Percentiles rank a stretch among this genome's conserved stretches.
Conservation (phyloP, 257 asterid genomes). For the Penstemon newberryi region DNA sequence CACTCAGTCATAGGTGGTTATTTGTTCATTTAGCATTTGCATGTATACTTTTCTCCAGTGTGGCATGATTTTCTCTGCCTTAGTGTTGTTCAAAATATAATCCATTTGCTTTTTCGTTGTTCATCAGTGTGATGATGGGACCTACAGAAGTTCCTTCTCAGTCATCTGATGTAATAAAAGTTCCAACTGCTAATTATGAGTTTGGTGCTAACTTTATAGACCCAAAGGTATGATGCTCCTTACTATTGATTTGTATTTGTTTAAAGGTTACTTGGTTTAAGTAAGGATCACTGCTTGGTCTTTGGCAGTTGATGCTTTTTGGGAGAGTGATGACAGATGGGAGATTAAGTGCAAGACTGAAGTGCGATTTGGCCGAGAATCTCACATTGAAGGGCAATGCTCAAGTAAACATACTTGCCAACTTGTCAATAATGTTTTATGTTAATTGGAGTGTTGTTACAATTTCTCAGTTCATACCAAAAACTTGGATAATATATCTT, state of each 20-base stretch:
- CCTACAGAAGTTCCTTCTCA: conserved; percentile 87
- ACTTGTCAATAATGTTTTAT: conserved; percentile 12
- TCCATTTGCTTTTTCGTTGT: conserved; percentile 16
- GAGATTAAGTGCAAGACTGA: conserved; percentile 86
- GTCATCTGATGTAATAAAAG: conserved; percentile 79
- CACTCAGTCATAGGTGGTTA: conserved; percentile 90
- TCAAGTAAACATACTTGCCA: conserved; percentile 57
- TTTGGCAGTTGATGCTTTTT: conserved; percentile 80
- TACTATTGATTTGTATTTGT: conserved; percentile 18
- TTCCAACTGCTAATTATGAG: conserved; percentile 90
- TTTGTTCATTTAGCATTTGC: neutral
- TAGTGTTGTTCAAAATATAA: conserved; percentile 11
- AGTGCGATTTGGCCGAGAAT: conserved; percentile 87
- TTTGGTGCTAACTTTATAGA: conserved; percentile 93
- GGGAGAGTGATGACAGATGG: conserved; percentile 94
- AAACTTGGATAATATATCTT: conserved; percentile 8
- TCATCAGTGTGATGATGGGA: conserved; percentile 87
- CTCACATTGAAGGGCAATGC: conserved; percentile 84
- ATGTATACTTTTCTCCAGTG: neutral
- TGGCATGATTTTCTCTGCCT: conserved; percentile 8
- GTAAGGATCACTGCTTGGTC: conserved; percentile 28
- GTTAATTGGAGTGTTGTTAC: neutral
- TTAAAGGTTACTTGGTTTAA: conserved; percentile 22
- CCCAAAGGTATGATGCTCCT: conserved; percentile 57
- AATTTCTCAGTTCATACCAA: conserved; percentile 6